Conservation (phyloP, 2,329 filamentous ascomycete species). For the Onygenales sp. region DNA sequence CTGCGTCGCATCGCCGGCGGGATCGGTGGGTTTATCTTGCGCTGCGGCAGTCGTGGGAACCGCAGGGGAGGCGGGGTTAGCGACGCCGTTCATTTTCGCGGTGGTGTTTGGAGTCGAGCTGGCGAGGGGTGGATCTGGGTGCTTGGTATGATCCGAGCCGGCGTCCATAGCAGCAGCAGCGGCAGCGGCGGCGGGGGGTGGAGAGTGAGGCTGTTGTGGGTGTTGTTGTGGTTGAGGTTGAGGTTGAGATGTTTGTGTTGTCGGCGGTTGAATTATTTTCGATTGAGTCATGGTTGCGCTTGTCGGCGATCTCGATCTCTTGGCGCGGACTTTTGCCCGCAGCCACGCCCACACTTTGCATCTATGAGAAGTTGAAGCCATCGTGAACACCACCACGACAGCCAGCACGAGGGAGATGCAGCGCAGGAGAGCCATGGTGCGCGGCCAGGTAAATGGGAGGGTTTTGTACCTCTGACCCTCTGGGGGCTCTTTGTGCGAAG, state of each 20-base stretch:
- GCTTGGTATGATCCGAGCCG: no score
- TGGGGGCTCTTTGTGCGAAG: neutral
- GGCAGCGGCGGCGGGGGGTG: neutral
- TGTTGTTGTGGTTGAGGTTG: neutral
- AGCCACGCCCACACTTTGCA: neutral
- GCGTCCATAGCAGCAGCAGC: no score
- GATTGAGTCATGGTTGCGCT: slow-evolving; percentile 5
- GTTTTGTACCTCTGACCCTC: neutral
- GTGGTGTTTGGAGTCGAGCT: neutral
- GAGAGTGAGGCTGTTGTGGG: slow-evolving; percentile 1
- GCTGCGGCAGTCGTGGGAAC: slow-evolving; percentile 7
- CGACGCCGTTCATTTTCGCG: neutral
- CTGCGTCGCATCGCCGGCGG: slow-evolving; percentile 20
- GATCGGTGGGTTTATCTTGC: slow-evolving; percentile 1
- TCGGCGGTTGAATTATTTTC: neutral
- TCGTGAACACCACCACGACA: no score
- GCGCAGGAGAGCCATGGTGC: no score
- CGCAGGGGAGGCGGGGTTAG: slow-evolving; percentile 12
- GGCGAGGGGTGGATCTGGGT: no score
- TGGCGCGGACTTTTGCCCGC: neutral
- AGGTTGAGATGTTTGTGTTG: neutral
- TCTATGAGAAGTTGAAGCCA: no score
- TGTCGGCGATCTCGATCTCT: neutral
- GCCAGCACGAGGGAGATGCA: no score
- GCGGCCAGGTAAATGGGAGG: no score